phyloP scores from a whole-genome alignment of 768 basidiomycete genomes.

The Filobasidium wieringae region DNA sequence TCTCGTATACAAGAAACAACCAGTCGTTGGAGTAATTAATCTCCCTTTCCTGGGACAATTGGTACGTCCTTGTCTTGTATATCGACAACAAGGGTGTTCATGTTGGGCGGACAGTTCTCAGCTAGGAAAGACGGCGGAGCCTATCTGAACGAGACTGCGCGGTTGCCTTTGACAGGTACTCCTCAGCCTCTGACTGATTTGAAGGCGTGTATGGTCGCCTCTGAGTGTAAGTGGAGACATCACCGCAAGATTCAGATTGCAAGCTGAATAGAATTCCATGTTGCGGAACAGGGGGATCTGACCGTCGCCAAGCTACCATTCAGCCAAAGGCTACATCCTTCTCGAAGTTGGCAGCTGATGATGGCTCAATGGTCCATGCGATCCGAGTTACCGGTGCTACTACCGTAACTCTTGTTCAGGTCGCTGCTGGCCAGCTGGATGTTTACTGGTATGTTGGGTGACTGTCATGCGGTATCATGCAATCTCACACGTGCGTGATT shows the following conservation, averaged over 20 bases:
- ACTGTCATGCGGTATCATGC: constrained; percentile 8
- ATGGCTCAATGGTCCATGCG: constrained; percentile 75
- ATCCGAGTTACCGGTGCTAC: constrained; percentile 65
- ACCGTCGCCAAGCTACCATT: constrained; percentile 12
- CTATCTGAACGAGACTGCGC: constrained; percentile 49
- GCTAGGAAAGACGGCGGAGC: constrained; percentile 71
- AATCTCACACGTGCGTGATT: constrained; percentile 19
- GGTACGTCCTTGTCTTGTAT: no score
- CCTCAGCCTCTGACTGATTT: constrained; percentile 53
- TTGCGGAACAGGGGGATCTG: constrained; percentile 46
- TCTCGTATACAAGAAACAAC: constrained; percentile 65
- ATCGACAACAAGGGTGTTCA: no score
- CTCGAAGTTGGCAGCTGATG: constrained; percentile 54
- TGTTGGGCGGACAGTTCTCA: constrained; percentile 45
- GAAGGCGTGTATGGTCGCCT: constrained; percentile 49
- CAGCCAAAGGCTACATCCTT: constrained; percentile 55
- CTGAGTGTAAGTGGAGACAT: constrained; percentile 22
- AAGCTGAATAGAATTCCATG: background rate
- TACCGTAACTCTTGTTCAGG: constrained; percentile 39
- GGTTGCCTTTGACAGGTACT: constrained; percentile 51
- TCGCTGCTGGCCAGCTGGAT: constrained; percentile 79
- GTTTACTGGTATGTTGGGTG: constrained; percentile 58
- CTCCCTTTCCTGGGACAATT: constrained; percentile 83
- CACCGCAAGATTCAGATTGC: background rate
- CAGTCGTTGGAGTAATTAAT: constrained; percentile 82